Evolutionary conservation across 257 asterid species (phyloP).

Genomic region (Oldenlandia corymbosa): DNA sequence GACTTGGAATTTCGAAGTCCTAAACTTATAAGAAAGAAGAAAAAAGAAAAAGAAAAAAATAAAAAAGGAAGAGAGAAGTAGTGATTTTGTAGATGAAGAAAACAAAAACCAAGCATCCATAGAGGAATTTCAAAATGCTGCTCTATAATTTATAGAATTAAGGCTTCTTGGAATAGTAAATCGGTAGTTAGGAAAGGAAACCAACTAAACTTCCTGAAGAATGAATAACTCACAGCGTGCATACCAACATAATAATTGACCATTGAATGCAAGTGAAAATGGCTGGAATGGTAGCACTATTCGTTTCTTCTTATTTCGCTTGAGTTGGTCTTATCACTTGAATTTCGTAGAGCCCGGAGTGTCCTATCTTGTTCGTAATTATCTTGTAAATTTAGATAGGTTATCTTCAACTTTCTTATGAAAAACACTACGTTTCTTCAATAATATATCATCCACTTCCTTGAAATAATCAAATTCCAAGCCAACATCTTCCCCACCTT

Average conservation of each 20-base stretch:
- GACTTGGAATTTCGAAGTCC: not conserved
- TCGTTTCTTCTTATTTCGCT: constrained; percentile 42
- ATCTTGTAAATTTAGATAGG: no score
- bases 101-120: not conserved
- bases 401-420: no score
- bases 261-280: constrained; percentile 72
- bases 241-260: constrained; percentile 86
- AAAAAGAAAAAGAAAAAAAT: not conserved
- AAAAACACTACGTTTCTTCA: no score
- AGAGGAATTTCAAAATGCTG: not conserved
- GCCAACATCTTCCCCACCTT: no score
- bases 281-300: constrained; percentile 97
- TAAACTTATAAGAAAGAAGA: not conserved
- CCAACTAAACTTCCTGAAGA: not conserved
- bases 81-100: not conserved
- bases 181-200: not conserved
- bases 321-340: constrained; percentile 25
- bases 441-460: no score
- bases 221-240: constrained; percentile 84
- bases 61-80: not conserved
- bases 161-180: not conserved
- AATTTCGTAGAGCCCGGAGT: constrained; percentile 29
- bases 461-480: no score
- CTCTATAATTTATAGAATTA: not conserved
- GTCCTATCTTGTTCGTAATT: no score